Conservation (phyloP, 1,284 basidiomycete species). For the Cutaneotrichosporon cavernicola region DNA sequence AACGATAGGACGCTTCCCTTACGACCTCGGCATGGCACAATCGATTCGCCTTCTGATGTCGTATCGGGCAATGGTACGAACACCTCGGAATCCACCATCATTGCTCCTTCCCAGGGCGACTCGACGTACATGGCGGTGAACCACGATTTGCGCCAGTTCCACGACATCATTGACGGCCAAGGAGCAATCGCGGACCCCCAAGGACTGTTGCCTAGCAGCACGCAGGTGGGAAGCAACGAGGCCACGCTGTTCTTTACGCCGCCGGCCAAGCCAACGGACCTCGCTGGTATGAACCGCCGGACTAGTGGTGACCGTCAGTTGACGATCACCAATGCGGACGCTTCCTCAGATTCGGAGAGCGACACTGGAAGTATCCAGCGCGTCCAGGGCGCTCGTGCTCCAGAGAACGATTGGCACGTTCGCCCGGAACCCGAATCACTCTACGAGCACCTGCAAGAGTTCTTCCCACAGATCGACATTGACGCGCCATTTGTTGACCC, state of each 20-base stretch:
- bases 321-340: neutral
- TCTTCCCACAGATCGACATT: conserved; percentile 94
- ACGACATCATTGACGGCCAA: conserved; percentile 27
- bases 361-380: conserved; percentile 1
- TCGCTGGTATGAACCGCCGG: neutral
- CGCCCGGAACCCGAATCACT: conserved; percentile 92
- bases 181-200: conserved; percentile 2
- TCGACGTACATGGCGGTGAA: conserved; percentile 40
- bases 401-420: conserved; percentile 17
- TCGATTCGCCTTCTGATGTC: conserved; percentile 12
- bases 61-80: conserved; percentile 17
- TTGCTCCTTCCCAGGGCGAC: conserved; percentile 26
- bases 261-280: neutral
- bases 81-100: conserved; percentile 38
- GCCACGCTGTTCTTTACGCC: conserved; percentile 38
- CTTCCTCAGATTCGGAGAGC: conserved; percentile 9
- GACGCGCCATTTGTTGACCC: conserved; percentile 90
- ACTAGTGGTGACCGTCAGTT: neutral
- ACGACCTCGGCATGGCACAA: neutral
- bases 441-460: conserved; percentile 87
- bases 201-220: neutral
- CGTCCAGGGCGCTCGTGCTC: neutral
- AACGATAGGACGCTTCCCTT: neutral
- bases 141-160: conserved; percentile 38
- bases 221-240: conserved; percentile 33